phyloP scores from a whole-genome alignment of 1,284 basidiomycete species.

The Phaffia rhodozyma region DNA sequence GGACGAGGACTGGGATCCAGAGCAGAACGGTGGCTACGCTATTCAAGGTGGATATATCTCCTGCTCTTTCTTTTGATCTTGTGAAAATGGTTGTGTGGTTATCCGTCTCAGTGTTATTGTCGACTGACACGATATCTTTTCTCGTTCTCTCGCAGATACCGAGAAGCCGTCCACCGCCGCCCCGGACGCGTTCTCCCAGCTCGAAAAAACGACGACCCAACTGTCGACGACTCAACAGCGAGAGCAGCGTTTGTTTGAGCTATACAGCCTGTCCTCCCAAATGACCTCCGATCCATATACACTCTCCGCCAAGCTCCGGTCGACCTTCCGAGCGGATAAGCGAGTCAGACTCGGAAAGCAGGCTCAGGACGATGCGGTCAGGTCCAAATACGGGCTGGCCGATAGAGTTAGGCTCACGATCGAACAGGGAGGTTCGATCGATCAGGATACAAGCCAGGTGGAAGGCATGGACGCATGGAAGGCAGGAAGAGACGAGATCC shows the following conservation, averaged over 20 bases:
- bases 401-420: constrained; percentile 43
- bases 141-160: constrained; percentile 44
- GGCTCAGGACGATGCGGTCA: constrained; percentile 54
- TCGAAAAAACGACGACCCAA: constrained; percentile 76
- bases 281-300: constrained; percentile 73
- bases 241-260: constrained; percentile 59
- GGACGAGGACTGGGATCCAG: constrained; percentile 90
- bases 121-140: constrained; percentile 2
- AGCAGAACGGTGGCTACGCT: constrained; percentile 85
- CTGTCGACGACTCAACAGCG: constrained; percentile 58
- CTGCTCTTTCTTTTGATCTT: not conserved
- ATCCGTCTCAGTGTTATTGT: constrained; percentile 8
- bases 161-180: constrained; percentile 47
- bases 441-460: constrained; percentile 31
- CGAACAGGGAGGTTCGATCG: too few species aligned
- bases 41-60: constrained; percentile 52
- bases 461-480: constrained; percentile 47
- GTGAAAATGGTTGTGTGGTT: not conserved
- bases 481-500: constrained; percentile 53
- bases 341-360: constrained; percentile 55
- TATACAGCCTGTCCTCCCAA: constrained; percentile 59
- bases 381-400: constrained; percentile 59
- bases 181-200: constrained; percentile 68
- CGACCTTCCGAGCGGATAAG: constrained; percentile 74
- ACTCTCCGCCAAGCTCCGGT: constrained; percentile 59